Evolutionary conservation across 2,329 filamentous ascomycete species (phyloP).

Genomic region (Verticillium nubilum): DNA sequence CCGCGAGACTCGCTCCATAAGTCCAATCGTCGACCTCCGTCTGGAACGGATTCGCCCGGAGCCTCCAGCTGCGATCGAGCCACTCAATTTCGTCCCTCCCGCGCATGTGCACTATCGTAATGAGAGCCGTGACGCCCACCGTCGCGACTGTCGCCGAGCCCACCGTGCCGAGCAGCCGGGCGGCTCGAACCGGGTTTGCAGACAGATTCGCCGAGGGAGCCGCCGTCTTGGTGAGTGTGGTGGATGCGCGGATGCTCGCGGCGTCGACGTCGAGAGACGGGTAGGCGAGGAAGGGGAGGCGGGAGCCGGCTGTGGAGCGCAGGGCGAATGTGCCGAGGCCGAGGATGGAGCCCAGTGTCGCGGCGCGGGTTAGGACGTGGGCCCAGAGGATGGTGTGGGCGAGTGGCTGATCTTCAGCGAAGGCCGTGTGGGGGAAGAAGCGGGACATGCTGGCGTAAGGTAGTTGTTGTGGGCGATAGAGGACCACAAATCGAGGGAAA

Average conservation of each 20-base stretch:
- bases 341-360: conserved; percentile 47
- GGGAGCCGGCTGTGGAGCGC: conserved; percentile 20
- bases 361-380: conserved; percentile 52
- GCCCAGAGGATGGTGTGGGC: conserved; percentile 48
- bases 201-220: neutral
- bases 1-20: conserved; percentile 25
- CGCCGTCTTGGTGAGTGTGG: conserved; percentile 13
- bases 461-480: neutral
- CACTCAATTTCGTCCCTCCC: conserved; percentile 56
- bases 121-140: conserved; percentile 35
- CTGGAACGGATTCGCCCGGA: conserved; percentile 54
- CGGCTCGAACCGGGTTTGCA: neutral
- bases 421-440: conserved; percentile 47
- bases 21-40: conserved; percentile 52
- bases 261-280: neutral
- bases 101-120: conserved; percentile 44
- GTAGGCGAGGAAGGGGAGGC: conserved; percentile 5
- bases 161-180: conserved; percentile 36
- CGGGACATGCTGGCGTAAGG: conserved; percentile 44
- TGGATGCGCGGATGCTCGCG: neutral
- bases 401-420: conserved; percentile 59
- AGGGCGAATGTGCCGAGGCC: conserved; percentile 32
- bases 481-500: neutral
- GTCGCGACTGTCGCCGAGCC: conserved; percentile 40
- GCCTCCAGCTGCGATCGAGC: conserved; percentile 57